Base-by-base conservation (phyloP, 225 moss, liverwort and hornwort genomes). In the Polytrichum formosum region DNA sequence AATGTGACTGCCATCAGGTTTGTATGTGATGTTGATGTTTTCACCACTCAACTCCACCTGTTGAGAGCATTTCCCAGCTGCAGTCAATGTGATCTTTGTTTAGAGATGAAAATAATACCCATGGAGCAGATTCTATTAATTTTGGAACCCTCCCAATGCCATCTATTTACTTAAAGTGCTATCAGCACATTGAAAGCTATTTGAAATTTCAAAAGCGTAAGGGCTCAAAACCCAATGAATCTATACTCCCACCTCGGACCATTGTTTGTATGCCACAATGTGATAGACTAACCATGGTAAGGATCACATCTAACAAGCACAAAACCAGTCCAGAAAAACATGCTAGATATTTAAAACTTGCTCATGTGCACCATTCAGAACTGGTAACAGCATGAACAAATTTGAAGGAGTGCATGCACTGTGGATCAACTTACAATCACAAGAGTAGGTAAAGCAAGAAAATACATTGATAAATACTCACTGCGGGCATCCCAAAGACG, bases 401-500 rank as follows among this genome's bases (percentile, higher is more conserved):
- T 46, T 37, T 0, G 16, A 26, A 71, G 62, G 69, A 74, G 73
- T 13, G 16, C 13, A 3, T 46, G 46, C 46, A 16, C 13, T 46
- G 46, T 46, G 46, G 46, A 46, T 46, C 46, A 46, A 46, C 46
- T 46, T 46, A 13, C 46, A 46, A 13, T 46, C 16, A 16, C 16
- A 46, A 46, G 46, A 46, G 69, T 71, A 76, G 76, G 76, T 72
- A 76, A 61, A 71, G 63, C 76, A 54, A 87, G 72, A 76, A 74
- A 77, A 66, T 80, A 81, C 82, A 83, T 79, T 86, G 77, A 83
- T 76, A 72, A 85, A 79, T 83, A 94, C 98, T 94, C 91, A 98
- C 98, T 92, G 64, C 98, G 94, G 77, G 92, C 91, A 92, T 98
- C 98, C 98, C 98, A 98, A 72, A 98, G 98, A 72, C 98, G 98